A percentile compares a stretch with the other conserved stretches of the same genome.
Evolutionary conservation across 2,329 filamentous ascomycete species (phyloP).

Genomic region (Fusarium piperis): DNA sequence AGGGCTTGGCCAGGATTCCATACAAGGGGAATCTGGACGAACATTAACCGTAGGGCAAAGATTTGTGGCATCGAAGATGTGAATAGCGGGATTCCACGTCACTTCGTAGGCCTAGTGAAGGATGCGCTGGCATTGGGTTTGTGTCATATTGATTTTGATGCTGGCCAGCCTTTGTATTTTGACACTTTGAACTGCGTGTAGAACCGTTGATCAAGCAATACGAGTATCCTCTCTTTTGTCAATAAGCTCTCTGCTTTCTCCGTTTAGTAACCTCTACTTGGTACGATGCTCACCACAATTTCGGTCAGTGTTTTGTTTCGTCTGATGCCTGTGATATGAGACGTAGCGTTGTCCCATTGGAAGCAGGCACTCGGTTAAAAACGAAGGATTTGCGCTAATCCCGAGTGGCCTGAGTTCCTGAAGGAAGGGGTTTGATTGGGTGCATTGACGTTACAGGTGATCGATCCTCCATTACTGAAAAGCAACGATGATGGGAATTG

Average conservation of each 20-base stretch:
- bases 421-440: not conserved
- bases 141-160: not conserved
- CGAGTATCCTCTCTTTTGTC: too few species aligned
- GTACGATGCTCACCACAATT: not conserved
- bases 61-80: not conserved
- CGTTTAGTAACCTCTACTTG: not conserved
- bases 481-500: not conserved
- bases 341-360: not conserved
- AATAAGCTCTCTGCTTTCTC: not conserved
- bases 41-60: not conserved
- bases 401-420: not conserved
- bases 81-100: not conserved
- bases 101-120: not conserved
- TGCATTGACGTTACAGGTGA: not conserved
- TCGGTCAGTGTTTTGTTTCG: not conserved
- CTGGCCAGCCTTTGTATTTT: not conserved
- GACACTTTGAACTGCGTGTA: not conserved
- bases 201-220: not conserved
- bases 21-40: not conserved
- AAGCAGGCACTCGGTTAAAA: not conserved
- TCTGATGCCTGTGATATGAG: not conserved
- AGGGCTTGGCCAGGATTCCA: not conserved
- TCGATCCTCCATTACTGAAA: not conserved
- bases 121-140: not conserved
- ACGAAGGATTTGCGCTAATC: not conserved